Percentiles rank a stretch among this genome's conserved stretches.
Conservation (phyloP, 139 green algal species). For the Trebouxia sp. region DNA sequence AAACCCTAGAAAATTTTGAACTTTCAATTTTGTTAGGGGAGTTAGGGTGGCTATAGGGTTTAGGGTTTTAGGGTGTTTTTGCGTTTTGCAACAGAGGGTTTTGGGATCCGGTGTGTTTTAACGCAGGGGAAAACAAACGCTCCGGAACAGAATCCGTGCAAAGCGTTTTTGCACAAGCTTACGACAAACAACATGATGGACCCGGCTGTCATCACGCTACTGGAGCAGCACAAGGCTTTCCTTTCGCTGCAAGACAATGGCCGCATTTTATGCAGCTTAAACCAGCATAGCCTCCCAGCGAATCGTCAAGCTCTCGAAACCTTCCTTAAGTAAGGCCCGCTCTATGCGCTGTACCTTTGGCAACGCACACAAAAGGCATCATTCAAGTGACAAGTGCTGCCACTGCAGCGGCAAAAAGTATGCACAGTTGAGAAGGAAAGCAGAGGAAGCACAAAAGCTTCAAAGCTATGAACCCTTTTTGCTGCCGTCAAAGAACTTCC, state of each 20-base stretch:
- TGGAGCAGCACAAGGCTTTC: neutral
- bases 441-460: constrained; percentile 52
- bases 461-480: constrained; percentile 80
- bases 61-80: too few relatives aligned
- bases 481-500: constrained; percentile 69
- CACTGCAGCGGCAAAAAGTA: constrained; percentile 55
- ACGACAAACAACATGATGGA: neutral
- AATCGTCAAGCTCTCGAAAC: constrained; percentile 5
- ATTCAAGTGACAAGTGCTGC: neutral
- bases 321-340: constrained; percentile 21
- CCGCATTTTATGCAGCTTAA: constrained; percentile 1
- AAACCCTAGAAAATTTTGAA: too few relatives aligned
- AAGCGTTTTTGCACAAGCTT: neutral
- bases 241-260: neutral
- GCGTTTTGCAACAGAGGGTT: too few relatives aligned
- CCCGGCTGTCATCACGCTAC: neutral
- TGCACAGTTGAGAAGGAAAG: constrained; percentile 47
- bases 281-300: constrained; percentile 13
- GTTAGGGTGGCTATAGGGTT: too few relatives aligned
- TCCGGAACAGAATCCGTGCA: neutral
- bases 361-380: neutral
- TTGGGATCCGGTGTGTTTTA: too few relatives aligned
- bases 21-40: too few relatives aligned
- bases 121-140: too few relatives aligned
- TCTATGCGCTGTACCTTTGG: neutral